phyloP scores from a whole-genome alignment of 1,284 basidiomycete species.

The Tilletia indica region DNA sequence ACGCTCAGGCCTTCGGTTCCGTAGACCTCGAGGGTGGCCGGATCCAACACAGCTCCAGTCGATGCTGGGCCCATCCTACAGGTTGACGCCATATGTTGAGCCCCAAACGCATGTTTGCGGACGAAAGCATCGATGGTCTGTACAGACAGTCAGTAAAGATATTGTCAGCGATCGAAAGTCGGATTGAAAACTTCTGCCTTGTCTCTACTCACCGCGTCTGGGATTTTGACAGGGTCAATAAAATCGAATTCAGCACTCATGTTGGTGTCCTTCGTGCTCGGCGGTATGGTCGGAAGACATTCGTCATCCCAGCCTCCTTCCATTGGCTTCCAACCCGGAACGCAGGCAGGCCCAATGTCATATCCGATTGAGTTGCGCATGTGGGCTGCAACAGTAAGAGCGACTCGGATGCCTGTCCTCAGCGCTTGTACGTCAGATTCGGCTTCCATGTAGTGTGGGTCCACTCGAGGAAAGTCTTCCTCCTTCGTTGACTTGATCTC shows the following conservation, averaged over 20 bases:
- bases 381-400: not conserved
- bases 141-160: not conserved
- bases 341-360: conserved; percentile 17
- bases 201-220: conserved; percentile 11
- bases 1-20: conserved; percentile 38
- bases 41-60: conserved; percentile 34
- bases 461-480: conserved; percentile 12
- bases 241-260: not conserved
- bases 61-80: conserved; percentile 32
- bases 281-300: not conserved
- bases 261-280: not conserved
- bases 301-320: conserved; percentile 17
- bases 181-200: no score
- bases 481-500: conserved; percentile 5
- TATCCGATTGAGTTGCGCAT: conserved; percentile 14
- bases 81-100: conserved; percentile 21
- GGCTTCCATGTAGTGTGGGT: conserved; percentile 18
- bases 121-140: conserved; percentile 12
- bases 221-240: conserved; percentile 4
- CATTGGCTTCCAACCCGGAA: conserved; percentile 19
- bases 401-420: conserved; percentile 9
- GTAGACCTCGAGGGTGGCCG: conserved; percentile 30
- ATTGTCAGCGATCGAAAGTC: no score
- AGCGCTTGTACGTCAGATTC: conserved; percentile 7
- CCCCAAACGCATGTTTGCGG: conserved; percentile 4